A percentile compares a stretch with the other conserved stretches of the same genome.
Evolutionary conservation across 768 basidiomycete species (phyloP).

Genomic region (Bullera alba): DNA sequence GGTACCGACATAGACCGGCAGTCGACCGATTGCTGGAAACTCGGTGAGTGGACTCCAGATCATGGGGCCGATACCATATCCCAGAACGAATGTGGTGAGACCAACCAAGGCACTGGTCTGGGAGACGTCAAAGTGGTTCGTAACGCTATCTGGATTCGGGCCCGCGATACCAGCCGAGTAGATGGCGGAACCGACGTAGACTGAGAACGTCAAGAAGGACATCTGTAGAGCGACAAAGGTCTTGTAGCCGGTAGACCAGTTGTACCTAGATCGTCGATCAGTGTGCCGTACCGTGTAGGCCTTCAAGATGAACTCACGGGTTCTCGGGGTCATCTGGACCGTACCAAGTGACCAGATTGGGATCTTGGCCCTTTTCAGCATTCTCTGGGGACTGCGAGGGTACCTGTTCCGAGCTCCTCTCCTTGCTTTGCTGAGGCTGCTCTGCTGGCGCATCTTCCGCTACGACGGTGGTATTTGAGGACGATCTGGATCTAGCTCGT

Average conservation of each 20-base stretch:
- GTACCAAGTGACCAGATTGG: constrained; percentile 12
- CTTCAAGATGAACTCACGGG: constrained; percentile 7
- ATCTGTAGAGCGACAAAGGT: constrained; percentile 20
- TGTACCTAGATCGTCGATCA: constrained; percentile 4
- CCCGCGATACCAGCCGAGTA: neutral
- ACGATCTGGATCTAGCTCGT: neutral
- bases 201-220: constrained; percentile 24
- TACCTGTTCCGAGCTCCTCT: neutral
- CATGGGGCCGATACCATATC: constrained; percentile 26
- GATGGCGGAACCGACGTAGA: constrained; percentile 25
- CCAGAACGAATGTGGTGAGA: constrained; percentile 26
- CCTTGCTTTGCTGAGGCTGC: neutral
- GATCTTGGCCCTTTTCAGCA: neutral
- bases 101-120: constrained; percentile 21
- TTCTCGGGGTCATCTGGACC: constrained; percentile 18
- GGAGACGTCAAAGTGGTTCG: constrained; percentile 26
- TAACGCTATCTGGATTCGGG: constrained; percentile 11
- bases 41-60: constrained; percentile 31
- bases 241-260: constrained; percentile 21
- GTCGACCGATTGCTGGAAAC: constrained; percentile 25
- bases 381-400: neutral
- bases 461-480: constrained; percentile 4
- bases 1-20: constrained; percentile 21
- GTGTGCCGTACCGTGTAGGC: neutral
- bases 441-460: too few relatives aligned